Conservation (phyloP, 2,329 filamentous ascomycete genomes). For the Sclerotinia minor region DNA sequence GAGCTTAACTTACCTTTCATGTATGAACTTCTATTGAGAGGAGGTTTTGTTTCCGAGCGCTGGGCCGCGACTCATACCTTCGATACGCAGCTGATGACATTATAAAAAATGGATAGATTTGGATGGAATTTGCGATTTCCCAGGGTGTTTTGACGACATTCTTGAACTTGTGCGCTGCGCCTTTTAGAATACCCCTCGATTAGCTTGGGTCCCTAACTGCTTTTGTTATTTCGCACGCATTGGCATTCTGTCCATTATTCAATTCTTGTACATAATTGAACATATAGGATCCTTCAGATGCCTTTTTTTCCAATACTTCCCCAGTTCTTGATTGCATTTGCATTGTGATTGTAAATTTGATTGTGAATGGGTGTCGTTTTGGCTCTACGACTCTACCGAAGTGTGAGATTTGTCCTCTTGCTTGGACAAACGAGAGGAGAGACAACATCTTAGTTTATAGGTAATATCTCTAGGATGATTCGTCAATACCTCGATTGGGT, state of each 20-base stretch:
- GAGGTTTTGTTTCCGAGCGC: constrained; percentile 17
- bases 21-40: constrained; percentile 25
- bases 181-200: constrained; percentile 20
- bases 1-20: constrained; percentile 23
- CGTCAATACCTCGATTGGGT: neutral
- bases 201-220: constrained; percentile 10
- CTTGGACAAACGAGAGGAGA: neutral
- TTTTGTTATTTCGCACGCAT: constrained; percentile 10
- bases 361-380: neutral
- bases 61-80: constrained; percentile 17
- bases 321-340: constrained; percentile 3
- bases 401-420: neutral
- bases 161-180: constrained; percentile 11
- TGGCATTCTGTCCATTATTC: constrained; percentile 17
- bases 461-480: neutral
- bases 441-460: neutral
- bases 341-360: neutral
- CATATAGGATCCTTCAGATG: constrained; percentile 1
- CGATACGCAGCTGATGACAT: constrained; percentile 20
- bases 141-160: constrained; percentile 18
- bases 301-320: constrained; percentile 12
- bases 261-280: constrained; percentile 25
- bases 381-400: neutral
- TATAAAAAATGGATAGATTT: constrained; percentile 14
- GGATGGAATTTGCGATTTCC: constrained; percentile 18